Percentiles rank a stretch among this genome's conserved stretches.
These are phyloP conservation scores for Grifola frondosa DNA, from an alignment of 1,284 basidiomycete species.

Conservation along the genomic window DNA sequence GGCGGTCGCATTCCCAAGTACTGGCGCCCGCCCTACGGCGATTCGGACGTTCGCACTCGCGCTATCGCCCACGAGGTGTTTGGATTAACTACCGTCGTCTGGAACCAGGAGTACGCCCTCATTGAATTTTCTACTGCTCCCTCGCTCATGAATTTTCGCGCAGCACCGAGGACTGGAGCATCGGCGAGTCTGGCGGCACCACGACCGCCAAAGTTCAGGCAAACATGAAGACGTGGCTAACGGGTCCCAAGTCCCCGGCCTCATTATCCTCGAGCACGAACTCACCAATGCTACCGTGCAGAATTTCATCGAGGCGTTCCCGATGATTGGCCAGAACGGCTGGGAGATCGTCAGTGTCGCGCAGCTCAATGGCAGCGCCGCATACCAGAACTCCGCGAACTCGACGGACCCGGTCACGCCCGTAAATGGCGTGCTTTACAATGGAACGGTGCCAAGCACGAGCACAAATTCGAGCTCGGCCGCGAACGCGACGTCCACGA, in stretches of 20 bases:
- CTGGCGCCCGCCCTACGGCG: slow-evolving; percentile 81
- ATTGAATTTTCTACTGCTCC: neutral
- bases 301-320: slow-evolving; percentile 71
- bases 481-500: slow-evolving; percentile 1
- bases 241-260: slow-evolving; percentile 66
- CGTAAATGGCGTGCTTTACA: slow-evolving; percentile 14
- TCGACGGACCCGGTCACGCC: slow-evolving; percentile 17
- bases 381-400: slow-evolving; percentile 51
- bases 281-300: slow-evolving; percentile 59
- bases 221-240: slow-evolving; percentile 55
- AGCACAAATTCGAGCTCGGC: slow-evolving; percentile 1
- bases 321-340: slow-evolving; percentile 59
- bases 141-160: slow-evolving; percentile 1
- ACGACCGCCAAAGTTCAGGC: slow-evolving; percentile 43
- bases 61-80: slow-evolving; percentile 76
- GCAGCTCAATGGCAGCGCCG: slow-evolving; percentile 42
- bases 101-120: slow-evolving; percentile 72
- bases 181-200: slow-evolving; percentile 42
- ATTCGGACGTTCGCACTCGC: slow-evolving; percentile 70
- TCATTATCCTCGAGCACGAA: slow-evolving; percentile 86
- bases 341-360: slow-evolving; percentile 67
- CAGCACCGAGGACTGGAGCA: slow-evolving; percentile 70
- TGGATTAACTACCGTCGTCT: slow-evolving; percentile 68
- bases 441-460: slow-evolving; percentile 1
- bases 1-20: slow-evolving; percentile 70